Evolutionary conservation across 495 filamentous ascomycete genomes (phyloP).

Genomic region (Evernia prunastri): DNA sequence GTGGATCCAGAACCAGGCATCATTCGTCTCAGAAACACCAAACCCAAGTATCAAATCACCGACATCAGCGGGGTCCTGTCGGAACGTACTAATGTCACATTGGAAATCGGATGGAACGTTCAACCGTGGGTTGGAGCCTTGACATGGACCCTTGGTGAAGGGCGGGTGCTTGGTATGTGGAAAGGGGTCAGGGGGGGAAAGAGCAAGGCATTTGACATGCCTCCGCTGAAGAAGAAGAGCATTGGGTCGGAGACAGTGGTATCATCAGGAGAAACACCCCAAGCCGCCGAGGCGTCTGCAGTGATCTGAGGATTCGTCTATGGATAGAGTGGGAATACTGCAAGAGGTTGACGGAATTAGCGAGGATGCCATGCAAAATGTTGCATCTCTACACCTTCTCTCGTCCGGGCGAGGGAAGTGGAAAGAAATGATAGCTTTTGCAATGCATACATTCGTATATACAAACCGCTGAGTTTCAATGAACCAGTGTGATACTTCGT

Average conservation of each 20-base stretch:
- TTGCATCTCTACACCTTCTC: background rate
- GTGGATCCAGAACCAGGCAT: conserved; percentile 43
- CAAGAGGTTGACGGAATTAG: background rate
- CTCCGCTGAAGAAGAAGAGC: conserved; percentile 54
- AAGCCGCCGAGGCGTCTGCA: conserved; percentile 26
- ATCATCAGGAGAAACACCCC: conserved; percentile 17
- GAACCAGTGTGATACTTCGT: background rate
- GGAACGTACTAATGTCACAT: conserved; percentile 60
- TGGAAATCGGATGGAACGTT: conserved; percentile 86
- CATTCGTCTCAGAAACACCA: conserved; percentile 67
- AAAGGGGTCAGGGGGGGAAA: conserved; percentile 51
- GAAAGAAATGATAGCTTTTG: background rate
- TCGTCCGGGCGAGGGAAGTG: background rate
- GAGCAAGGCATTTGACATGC: conserved; percentile 66
- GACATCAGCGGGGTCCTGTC: conserved; percentile 71
- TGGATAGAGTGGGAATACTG: background rate
- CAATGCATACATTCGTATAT: background rate
- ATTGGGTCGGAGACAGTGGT: conserved; percentile 22
- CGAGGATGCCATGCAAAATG: background rate
- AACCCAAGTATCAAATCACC: conserved; percentile 90
- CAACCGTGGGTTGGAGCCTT: conserved; percentile 93
- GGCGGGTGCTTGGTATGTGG: conserved; percentile 55
- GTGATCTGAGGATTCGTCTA: conserved; percentile 15
- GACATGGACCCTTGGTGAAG: conserved; percentile 60
- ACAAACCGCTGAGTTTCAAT: background rate